Base-by-base conservation (phyloP, 495 filamentous ascomycete species). In the Hypoxylon cercidicola region DNA sequence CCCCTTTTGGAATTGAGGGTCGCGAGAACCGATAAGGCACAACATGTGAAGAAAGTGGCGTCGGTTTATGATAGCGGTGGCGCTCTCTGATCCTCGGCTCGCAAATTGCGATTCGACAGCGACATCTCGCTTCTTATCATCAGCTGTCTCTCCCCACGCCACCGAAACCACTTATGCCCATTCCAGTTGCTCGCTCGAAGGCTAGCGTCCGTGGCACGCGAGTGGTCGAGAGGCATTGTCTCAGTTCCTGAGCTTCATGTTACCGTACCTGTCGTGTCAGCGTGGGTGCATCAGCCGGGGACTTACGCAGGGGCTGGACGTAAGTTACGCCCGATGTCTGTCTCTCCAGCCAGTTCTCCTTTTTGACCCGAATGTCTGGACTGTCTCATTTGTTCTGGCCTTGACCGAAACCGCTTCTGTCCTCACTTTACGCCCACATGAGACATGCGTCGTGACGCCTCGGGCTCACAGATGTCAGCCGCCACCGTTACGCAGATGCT, bases 321-420 rank as follows among this genome's bases (percentile, higher is more conserved):
- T 10, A 15, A 62, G 64, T 68, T 62, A 62, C 64, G 64, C 50
- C 64, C 58, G 64, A 59, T 28, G 3, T 28, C n/a, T n/a, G n/a
- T n/a, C n/a, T n/a, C n/a, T n/a, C n/a, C n/a, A n/a, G n/a, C n/a
- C n/a, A n/a, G n/a, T n/a, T n/a, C n/a, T n/a, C n/a, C n/a, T n/a
- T n/a, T n/a, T n/a, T n/a, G n/a, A n/a, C n/a, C n/a, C n/a, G n/a
- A n/a, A n/a, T n/a, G 25, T 28, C 25, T 28, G 7, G 25, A 28
- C 25, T 28, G 25, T 28, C 25, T 28, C 25, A 28, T 28, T 7
- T 28, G 25, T 28, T 7, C 7, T 28, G 25, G 25, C 7, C 25
- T 28, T 28, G 25, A 28, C 25, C 25, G 25, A 15, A 41, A 12
- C 15, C 23, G 18, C 3, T 4, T 43, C 55, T 60, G 62, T 60